These are phyloP conservation scores for Pythium volutum DNA, from an alignment of 352 stramenopile genomes.

Conservation along the genomic window DNA sequence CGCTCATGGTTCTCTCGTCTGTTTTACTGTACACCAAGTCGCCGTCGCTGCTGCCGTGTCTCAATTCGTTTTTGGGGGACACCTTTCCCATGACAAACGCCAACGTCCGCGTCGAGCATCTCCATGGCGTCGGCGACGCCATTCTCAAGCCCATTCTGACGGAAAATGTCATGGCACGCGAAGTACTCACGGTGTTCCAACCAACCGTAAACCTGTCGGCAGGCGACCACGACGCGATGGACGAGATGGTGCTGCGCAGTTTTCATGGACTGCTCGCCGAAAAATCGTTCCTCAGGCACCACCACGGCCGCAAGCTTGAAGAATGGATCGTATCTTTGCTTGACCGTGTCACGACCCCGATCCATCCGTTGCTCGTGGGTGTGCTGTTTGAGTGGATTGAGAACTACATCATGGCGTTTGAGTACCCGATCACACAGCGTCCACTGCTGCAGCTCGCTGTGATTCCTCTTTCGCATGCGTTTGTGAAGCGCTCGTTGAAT, in stretches of 20 bases:
- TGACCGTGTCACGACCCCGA: slow-evolving; percentile 35
- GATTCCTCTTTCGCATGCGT: slow-evolving; percentile 37
- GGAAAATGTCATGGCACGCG: slow-evolving; percentile 55
- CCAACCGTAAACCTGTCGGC: slow-evolving; percentile 31
- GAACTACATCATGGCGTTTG: slow-evolving; percentile 74
- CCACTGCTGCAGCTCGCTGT: slow-evolving; percentile 60
- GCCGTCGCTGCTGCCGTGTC: slow-evolving; percentile 48
- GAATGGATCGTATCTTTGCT: slow-evolving; percentile 48
- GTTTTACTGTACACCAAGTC: slow-evolving; percentile 74
- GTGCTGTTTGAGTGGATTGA: slow-evolving; percentile 68
- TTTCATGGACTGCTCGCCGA: slow-evolving; percentile 56
- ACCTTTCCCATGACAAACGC: slow-evolving; percentile 5
- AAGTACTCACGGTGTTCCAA: slow-evolving; percentile 45
- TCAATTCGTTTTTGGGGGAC: slow-evolving; percentile 24
- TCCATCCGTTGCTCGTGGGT: slow-evolving; percentile 54
- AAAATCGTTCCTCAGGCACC: slow-evolving; percentile 64
- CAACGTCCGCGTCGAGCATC: slow-evolving; percentile 43
- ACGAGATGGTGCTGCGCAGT: slow-evolving; percentile 50
- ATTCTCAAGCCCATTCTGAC: slow-evolving; percentile 68
- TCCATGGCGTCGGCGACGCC: slow-evolving; percentile 58
- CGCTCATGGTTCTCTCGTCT: slow-evolving; percentile 58
- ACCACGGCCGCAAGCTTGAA: slow-evolving; percentile 51
- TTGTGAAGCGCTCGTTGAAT: slow-evolving; percentile 7
- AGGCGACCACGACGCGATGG: slow-evolving; percentile 33
- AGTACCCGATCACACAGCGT: slow-evolving; percentile 59